These are phyloP conservation scores for Pisolithus microcarpus DNA, from an alignment of 768 basidiomycete species.

Conservation along the genomic window DNA sequence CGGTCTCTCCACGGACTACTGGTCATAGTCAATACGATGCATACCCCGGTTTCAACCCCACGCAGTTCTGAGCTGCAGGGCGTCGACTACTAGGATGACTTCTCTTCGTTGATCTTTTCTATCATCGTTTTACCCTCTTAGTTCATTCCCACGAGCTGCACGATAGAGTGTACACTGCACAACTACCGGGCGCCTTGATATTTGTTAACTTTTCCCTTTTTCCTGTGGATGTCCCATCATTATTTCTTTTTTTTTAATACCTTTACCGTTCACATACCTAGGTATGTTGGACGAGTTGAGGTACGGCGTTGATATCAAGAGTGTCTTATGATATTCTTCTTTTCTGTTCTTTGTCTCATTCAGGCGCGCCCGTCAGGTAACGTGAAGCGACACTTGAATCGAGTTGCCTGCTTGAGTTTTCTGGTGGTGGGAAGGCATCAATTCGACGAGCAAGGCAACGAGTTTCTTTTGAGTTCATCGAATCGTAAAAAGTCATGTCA, in stretches of 20 bases:
- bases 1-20: slow-evolving; percentile 13
- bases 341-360: not conserved
- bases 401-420: not conserved
- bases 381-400: not conserved
- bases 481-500: too few relatives aligned
- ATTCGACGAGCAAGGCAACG: not conserved
- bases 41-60: slow-evolving; percentile 16
- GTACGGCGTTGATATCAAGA: not conserved
- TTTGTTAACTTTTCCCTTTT: not conserved
- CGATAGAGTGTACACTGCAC: slow-evolving; percentile 1
- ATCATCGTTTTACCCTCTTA: not conserved
- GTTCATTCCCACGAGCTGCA: not conserved
- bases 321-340: not conserved
- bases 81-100: not conserved
- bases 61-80: slow-evolving; percentile 17
- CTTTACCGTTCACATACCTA: slow-evolving; percentile 1
- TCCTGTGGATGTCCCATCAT: slow-evolving; percentile 15
- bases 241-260: slow-evolving; percentile 1
- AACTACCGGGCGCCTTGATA: not conserved
- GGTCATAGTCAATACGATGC: slow-evolving; percentile 15
- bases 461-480: too few relatives aligned
- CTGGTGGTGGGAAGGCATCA: not conserved
- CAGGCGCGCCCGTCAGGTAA: not conserved
- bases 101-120: not conserved
- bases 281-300: not conserved